Base-by-base conservation (phyloP, 768 basidiomycete genomes). In the Mycena pura region DNA sequence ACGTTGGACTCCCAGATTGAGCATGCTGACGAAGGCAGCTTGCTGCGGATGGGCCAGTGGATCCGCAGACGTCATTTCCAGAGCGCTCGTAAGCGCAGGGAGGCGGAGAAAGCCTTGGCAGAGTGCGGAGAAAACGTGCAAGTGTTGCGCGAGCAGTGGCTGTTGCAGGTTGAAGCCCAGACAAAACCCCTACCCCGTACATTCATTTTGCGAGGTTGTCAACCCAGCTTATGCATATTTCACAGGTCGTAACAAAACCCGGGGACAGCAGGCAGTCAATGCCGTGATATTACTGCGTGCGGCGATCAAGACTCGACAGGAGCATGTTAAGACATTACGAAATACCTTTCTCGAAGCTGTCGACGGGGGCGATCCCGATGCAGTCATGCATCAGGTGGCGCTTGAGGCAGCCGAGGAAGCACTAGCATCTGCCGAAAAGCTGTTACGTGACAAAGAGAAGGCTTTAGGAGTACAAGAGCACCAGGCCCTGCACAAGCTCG, bases 1-100 rank as follows among this genome's bases (percentile, higher is more conserved):
- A 44, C 68, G 0, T 55, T 77, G 9, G 68, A 77, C 47, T 55
- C 19, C 2, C 72, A 76, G 58, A 53, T 73, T 6, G 34, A 56
- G 34, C 62, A 70, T 38, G 48, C 67, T 5, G 56, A 67, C 21
- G 31, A 28, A 10, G 62, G 65, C 10, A 58, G 46, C 11, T 45
- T 68, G 6, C 25, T 49, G 15, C 28, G 38, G 10, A 40, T 74
- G 2, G 68, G 40, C 3, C 38, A 60, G 15, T 71, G 68, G 57
- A 49, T 14, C 19, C 41, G 45, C 11, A 48, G 57, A 6, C 31
- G 39, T 2, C 9, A 17, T 15, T 43, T 51, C 2, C 31, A 44
- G 7, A 34, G 47, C 29, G 3, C 10, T 6, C n/a, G 19, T 14
- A 59, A 51, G 67, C 53, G 64, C 9, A 4, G 25, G 22, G 38